phyloP scores from a whole-genome alignment of 257 asterid species.

The Solanum sparsipilum region DNA sequence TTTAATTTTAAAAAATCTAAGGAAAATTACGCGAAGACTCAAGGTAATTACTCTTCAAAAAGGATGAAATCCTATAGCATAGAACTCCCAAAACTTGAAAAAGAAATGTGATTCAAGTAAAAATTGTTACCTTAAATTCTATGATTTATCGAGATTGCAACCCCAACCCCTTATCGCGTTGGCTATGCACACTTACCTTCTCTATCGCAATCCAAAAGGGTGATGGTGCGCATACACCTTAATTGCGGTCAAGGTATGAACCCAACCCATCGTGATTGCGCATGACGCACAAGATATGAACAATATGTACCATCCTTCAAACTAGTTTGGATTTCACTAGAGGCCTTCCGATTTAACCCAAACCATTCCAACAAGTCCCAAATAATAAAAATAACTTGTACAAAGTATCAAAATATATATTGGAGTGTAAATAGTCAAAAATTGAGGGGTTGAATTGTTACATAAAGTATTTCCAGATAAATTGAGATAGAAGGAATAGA shows the following conservation, averaged over 20 bases:
- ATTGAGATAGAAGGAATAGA: neutral
- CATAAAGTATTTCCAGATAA: too few species aligned
- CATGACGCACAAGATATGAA: neutral
- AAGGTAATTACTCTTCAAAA: neutral
- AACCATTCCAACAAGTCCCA: neutral
- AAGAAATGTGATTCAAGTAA: too few species aligned
- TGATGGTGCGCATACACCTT: neutral
- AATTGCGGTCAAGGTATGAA: neutral
- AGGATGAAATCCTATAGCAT: neutral
- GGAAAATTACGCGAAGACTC: neutral
- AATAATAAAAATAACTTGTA: neutral
- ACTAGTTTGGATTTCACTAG: neutral
- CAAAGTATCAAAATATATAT: neutral
- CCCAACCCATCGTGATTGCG: neutral
- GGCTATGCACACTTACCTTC: too few species aligned
- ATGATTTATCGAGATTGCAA: neutral
- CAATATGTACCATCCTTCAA: neutral
- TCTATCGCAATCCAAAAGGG: too few species aligned
- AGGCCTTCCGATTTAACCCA: neutral
- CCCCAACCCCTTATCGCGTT: neutral
- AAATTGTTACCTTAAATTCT: neutral
- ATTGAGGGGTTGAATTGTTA: neutral
- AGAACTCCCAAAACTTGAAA: neutral
- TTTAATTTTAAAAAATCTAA: neutral
- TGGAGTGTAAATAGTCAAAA: neutral